Base-by-base conservation (phyloP, 352 stramenopile genomes). In the Phytophthora melonis region DNA sequence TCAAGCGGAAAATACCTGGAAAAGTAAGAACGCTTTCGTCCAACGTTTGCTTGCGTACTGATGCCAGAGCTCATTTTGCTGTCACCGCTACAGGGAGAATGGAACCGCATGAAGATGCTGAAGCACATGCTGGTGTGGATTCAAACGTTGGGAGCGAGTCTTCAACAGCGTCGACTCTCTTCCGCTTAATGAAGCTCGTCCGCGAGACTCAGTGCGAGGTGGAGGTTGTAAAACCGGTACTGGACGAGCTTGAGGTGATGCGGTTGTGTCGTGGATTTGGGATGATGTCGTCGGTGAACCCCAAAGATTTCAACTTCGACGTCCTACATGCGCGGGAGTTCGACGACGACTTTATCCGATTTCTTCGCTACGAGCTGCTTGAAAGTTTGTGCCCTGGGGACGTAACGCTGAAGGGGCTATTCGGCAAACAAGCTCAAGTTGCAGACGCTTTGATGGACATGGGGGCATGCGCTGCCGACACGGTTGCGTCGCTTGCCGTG, bases 171-270 rank as follows among this genome's bases (percentile, higher is more conserved):
- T 11, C n/a, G 19, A 39, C 43, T 23, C 13, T 78, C 25, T 95
- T 92, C 66, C 74, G 87, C 1, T 14, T 93, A 16, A 47, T 95
- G 69, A 79, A 70, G 23, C 69, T 93, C 5, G 58, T 79, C 19
- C 34, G 63, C 0, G 82, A 92, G 55, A 81, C 70, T 5, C 84
- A 95, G 50, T 89, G 90, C 50, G 86, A 89, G 30, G 75, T 84
- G 34, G 86, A 93, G 8, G 80, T 93, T 9, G 72, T 93, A 18
- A 94, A 96, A 58, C 83, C 89, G 0, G 77, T 93, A n/a, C 65
- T 94, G 13, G 65, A 91, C 32, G 88, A 96, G 59, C 49, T 87
- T 23, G 89, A 95, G 49, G 77, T 94, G 25, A 68, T 93, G 68
- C 87, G 89, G 2, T 64, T 96, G 58, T 85, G 87, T 62, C 78